Evolutionary conservation across 1,139 yeast species (phyloP).

Genomic region (Blastobotrys capitulatus): DNA sequence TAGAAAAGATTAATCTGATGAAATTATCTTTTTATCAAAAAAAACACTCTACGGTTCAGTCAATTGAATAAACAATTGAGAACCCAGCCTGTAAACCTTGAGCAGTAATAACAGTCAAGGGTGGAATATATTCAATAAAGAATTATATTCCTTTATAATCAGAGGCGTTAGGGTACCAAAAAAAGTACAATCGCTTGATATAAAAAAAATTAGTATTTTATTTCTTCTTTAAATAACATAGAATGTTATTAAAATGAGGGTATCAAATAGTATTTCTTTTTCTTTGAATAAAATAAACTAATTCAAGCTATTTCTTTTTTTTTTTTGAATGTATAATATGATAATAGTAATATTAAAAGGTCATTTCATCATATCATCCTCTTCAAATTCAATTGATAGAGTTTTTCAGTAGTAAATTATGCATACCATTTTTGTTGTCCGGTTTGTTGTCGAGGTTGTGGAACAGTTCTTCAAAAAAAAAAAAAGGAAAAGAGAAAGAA

Average conservation of each 20-base stretch:
- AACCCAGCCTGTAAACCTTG: conserved; percentile 10
- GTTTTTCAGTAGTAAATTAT: neutral
- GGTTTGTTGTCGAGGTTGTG: conserved; percentile 1
- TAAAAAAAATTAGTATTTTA: neutral
- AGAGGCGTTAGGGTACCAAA: neutral
- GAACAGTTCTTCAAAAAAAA: neutral
- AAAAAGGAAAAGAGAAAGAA: neutral
- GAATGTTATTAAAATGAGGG: too few species aligned
- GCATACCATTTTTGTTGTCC: conserved; percentile 5
- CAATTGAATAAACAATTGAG: neutral
- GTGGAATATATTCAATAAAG: neutral
- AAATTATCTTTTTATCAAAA: neutral
- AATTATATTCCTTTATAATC: too few species aligned
- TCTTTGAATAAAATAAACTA: too few species aligned
- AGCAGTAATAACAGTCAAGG: conserved; percentile 8
- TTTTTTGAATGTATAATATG: neutral
- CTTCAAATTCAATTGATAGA: neutral
- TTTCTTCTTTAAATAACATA: too few species aligned
- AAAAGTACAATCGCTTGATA: neutral
- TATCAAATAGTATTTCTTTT: too few species aligned
- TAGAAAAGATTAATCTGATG: neutral
- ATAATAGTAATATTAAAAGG: neutral
- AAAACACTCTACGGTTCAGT: conserved; percentile 11
- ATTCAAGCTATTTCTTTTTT: too few species aligned
- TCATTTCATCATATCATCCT: neutral